phyloP scores from a whole-genome alignment of 2,329 filamentous ascomycete species.

The Paraphoma chrysanthemicola region DNA sequence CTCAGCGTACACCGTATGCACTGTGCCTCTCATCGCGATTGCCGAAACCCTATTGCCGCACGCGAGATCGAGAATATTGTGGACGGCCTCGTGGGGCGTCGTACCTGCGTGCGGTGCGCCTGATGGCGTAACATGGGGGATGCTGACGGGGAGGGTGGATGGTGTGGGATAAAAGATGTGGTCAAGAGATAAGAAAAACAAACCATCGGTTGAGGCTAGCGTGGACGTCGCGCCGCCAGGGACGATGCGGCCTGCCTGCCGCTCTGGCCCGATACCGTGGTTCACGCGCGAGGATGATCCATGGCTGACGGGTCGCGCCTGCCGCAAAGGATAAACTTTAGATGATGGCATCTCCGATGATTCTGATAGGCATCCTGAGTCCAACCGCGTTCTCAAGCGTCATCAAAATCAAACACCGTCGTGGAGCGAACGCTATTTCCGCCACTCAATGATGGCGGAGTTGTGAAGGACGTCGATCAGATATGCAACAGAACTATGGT shows the following conservation, averaged over 20 bases:
- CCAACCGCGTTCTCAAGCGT: neutral
- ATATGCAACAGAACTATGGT: neutral
- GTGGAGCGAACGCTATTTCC: neutral
- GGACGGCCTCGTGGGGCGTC: neutral
- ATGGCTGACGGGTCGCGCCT: neutral
- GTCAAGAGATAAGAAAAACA: constrained; percentile 5
- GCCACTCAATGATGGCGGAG: neutral
- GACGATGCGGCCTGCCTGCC: neutral
- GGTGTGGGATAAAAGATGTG: constrained; percentile 4
- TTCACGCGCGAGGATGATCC: neutral
- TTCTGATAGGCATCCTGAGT: neutral
- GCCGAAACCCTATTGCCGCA: neutral
- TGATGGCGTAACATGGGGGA: neutral
- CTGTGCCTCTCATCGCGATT: neutral
- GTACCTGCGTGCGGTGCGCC: neutral
- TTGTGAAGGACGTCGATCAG: neutral
- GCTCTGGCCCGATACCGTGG: neutral
- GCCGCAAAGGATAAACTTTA: neutral
- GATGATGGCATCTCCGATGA: neutral
- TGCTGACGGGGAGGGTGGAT: neutral
- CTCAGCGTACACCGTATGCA: neutral
- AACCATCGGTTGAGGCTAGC: neutral
- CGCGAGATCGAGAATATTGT: neutral
- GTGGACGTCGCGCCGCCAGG: neutral
- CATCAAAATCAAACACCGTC: too few relatives aligned